phyloP scores from a whole-genome alignment of 495 filamentous ascomycete species.

The Halenospora varia region DNA sequence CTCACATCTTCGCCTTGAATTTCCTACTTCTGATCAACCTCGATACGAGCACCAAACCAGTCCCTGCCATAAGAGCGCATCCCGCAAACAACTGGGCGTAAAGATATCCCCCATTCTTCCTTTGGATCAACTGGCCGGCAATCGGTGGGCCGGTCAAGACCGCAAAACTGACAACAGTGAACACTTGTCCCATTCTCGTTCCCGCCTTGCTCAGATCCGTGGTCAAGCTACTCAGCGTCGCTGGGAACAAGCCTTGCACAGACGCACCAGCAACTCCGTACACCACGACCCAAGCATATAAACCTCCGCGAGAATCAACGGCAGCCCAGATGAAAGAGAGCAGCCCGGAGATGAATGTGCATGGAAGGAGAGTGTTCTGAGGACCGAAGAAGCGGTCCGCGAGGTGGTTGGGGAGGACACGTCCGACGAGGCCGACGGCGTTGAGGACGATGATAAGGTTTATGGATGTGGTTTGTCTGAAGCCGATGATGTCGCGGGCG shows the following conservation, averaged over 20 bases:
- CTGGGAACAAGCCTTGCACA: slow-evolving; percentile 65
- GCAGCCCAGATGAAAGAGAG: not conserved
- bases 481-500: slow-evolving; percentile 34
- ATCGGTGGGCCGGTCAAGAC: slow-evolving; percentile 70
- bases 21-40: slow-evolving; percentile 5
- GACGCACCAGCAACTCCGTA: slow-evolving; percentile 59
- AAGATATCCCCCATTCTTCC: slow-evolving; percentile 44
- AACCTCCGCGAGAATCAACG: slow-evolving; percentile 19
- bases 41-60: not conserved
- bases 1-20: not conserved
- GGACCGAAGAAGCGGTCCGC: slow-evolving; percentile 42
- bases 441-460: slow-evolving; percentile 71
- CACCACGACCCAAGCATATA: slow-evolving; percentile 23
- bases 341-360: not conserved
- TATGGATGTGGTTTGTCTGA: slow-evolving; percentile 45
- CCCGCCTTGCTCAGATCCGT: slow-evolving; percentile 65
- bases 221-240: slow-evolving; percentile 53
- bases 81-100: slow-evolving; percentile 59
- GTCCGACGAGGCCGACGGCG: slow-evolving; percentile 60
- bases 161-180: slow-evolving; percentile 63
- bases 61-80: slow-evolving; percentile 28
- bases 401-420: slow-evolving; percentile 55
- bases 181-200: slow-evolving; percentile 72
- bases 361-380: slow-evolving; percentile 1
- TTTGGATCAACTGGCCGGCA: slow-evolving; percentile 55